Evolutionary conservation across 1,284 basidiomycete genomes (phyloP).

Genomic region (Vanrija sp.): DNA sequence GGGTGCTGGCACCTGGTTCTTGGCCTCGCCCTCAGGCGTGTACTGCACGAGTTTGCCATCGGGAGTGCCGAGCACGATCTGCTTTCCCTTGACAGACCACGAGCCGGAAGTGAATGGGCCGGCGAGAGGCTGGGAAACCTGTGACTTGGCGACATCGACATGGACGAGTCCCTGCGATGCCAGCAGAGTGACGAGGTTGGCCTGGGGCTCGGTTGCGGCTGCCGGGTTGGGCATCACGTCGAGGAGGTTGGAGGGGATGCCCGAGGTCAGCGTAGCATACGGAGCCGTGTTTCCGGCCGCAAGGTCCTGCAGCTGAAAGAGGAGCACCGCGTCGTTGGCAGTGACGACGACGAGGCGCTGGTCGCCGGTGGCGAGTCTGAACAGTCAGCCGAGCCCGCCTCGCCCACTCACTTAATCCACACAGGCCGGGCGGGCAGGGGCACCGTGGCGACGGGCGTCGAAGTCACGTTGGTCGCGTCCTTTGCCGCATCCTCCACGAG

Average conservation of each 20-base stretch:
- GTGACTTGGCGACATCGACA: constrained; percentile 33
- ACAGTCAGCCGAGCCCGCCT: neutral
- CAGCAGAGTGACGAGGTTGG: constrained; percentile 43
- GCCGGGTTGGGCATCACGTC: constrained; percentile 53
- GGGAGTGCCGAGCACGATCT: constrained; percentile 52
- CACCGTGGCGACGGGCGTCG: constrained; percentile 25
- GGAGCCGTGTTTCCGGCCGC: constrained; percentile 36
- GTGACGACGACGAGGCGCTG: constrained; percentile 39
- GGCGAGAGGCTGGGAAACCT: constrained; percentile 23
- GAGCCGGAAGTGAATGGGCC: constrained; percentile 46
- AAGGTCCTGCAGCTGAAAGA: constrained; percentile 36
- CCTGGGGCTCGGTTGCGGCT: constrained; percentile 10
- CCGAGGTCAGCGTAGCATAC: constrained; percentile 32
- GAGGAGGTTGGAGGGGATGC: constrained; percentile 36
- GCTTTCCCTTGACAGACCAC: constrained; percentile 58
- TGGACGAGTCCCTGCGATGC: constrained; percentile 39
- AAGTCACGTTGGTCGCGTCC: constrained; percentile 22
- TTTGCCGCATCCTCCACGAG: constrained; percentile 30
- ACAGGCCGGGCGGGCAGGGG: constrained; percentile 37
- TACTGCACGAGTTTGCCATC: constrained; percentile 52
- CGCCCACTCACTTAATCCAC: constrained; percentile 38
- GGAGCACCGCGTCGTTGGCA: constrained; percentile 23
- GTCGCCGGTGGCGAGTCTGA: constrained; percentile 41
- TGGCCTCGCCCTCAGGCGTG: constrained; percentile 53
- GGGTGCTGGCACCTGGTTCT: constrained; percentile 50